Base-by-base conservation (phyloP, 2,329 filamentous ascomycete species). In the Ophiosphaerella narmari region DNA sequence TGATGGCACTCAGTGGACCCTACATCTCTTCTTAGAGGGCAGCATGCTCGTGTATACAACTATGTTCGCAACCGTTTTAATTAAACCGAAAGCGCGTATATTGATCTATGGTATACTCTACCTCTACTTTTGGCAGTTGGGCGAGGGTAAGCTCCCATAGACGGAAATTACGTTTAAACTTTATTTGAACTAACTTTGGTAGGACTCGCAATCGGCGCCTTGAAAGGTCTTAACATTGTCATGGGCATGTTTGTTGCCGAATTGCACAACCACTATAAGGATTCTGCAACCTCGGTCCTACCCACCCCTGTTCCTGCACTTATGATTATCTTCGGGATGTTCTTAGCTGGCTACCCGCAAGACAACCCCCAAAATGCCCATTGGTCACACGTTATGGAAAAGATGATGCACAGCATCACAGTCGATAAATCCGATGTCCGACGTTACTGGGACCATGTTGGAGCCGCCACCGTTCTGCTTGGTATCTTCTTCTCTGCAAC, bases 161-260 rank as follows among this genome's bases (percentile, higher is more conserved):
- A 5, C n/a, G 18, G 12, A 18, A 14, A 8, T 18, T n/a, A 14
- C n/a, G 18, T 16, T 5, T 18, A 36, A 14, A 14, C 2, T 4
- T 23, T 6, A 9, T 7, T 42, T 42, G 3, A 6, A 48, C 65
- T 71, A 55, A 70, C 57, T 29, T 16, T 4, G 18, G 16, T 45
- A 71, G 68, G 63, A n/a, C 60, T 70, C 16, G 62, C 68, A 21
- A 54, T 67, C 38, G 66, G 66, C 39, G 67, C 70, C 5, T 57
- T 73, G 34, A 73, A 72, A 47, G 69, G 80, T 41, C 80, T 82
- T 71, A 84, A 84, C 66, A 82, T 86, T 63, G 82, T 85, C 68
- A 81, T 80, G 50, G 85, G 85, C 53, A 83, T 83, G 60, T 82
- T 86, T 62, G 75, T 87, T 26, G 80, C 82, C 29, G 84, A 87